Evolutionary conservation across 2,329 filamentous ascomycete genomes (phyloP).

Genomic region (Diaporthe humulicola): DNA sequence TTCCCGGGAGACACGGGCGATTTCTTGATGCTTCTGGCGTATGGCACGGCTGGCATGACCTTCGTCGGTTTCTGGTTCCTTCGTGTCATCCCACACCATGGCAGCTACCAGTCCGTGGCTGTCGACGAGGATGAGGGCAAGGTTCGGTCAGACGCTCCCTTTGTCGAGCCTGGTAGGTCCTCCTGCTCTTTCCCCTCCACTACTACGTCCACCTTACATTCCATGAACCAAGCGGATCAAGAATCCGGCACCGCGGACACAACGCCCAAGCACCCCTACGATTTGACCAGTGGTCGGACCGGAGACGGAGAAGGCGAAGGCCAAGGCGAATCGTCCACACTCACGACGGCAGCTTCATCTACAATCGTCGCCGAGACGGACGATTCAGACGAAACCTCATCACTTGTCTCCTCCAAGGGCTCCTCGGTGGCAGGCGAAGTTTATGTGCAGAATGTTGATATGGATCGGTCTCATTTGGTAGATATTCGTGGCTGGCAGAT

Average conservation of each 20-base stretch:
- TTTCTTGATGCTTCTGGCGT: conserved; percentile 84
- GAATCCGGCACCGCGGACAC: conserved; percentile 31
- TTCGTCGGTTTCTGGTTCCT: conserved; percentile 88
- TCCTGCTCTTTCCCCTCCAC: conserved; percentile 52
- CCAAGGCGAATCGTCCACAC: conserved; percentile 38
- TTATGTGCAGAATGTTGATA: conserved; percentile 72
- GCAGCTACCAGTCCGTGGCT: conserved; percentile 70
- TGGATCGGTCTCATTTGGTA: conserved; percentile 82
- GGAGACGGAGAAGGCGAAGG: conserved; percentile 16
- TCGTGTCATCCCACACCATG: conserved; percentile 74
- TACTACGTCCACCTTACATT: conserved; percentile 47
- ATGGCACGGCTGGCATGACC: conserved; percentile 82
- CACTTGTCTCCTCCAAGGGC: conserved; percentile 80
- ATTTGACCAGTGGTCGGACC: conserved; percentile 38
- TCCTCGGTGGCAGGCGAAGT: conserved; percentile 65
- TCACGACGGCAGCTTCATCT: conserved; percentile 41
- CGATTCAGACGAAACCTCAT: conserved; percentile 81
- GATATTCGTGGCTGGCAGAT: conserved; percentile 90
- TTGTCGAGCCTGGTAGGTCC: conserved; percentile 57
- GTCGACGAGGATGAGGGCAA: conserved; percentile 45
- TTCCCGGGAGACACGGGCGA: conserved; percentile 87
- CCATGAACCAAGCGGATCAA: conserved; percentile 43
- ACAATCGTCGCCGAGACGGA: conserved; percentile 47
- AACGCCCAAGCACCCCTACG: conserved; percentile 23
- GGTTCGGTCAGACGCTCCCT: conserved; percentile 56